Percentiles rank a stretch among this genome's conserved stretches.
Evolutionary conservation across 768 basidiomycete species (phyloP).

Genomic region (Termitomyces sp.): DNA sequence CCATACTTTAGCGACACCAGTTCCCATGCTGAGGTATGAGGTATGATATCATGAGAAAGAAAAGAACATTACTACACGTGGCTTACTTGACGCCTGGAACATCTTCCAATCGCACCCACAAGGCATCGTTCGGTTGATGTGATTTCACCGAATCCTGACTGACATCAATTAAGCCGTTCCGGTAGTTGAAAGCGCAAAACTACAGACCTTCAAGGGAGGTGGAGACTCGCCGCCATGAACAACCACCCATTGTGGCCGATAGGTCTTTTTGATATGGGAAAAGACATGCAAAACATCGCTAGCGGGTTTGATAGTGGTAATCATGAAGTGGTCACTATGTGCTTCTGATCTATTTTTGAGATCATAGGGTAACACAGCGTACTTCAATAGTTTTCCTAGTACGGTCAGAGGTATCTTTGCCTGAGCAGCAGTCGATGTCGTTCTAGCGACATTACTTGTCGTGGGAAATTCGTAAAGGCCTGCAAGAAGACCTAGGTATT

Average conservation of each 20-base stretch:
- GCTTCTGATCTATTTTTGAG: constrained; percentile 6
- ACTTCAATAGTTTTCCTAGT: constrained; percentile 39
- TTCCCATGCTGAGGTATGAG: constrained; percentile 53
- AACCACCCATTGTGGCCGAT: constrained; percentile 69
- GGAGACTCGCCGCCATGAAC: constrained; percentile 51
- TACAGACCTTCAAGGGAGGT: constrained; percentile 29
- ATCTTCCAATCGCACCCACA: constrained; percentile 54
- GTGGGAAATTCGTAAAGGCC: constrained; percentile 90
- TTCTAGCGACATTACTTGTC: constrained; percentile 46
- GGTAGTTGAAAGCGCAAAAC: not conserved
- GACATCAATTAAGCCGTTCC: not conserved
- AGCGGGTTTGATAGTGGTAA: constrained; percentile 46
- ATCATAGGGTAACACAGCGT: constrained; percentile 21
- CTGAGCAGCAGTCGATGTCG: constrained; percentile 38
- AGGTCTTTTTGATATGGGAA: constrained; percentile 89
- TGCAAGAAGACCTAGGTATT: constrained; percentile 72
- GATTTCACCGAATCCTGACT: not conserved
- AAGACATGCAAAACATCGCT: constrained; percentile 80
- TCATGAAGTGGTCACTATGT: constrained; percentile 19
- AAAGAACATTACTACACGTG: constrained; percentile 12
- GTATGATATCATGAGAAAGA: constrained; percentile 9
- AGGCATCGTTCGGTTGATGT: constrained; percentile 21
- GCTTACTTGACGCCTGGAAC: constrained; percentile 64
- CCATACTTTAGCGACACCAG: constrained; percentile 41
- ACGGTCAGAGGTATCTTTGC: constrained; percentile 32